Evolutionary conservation across 2,329 filamentous ascomycete genomes (phyloP).

Genomic region (Fusarium sp.): DNA sequence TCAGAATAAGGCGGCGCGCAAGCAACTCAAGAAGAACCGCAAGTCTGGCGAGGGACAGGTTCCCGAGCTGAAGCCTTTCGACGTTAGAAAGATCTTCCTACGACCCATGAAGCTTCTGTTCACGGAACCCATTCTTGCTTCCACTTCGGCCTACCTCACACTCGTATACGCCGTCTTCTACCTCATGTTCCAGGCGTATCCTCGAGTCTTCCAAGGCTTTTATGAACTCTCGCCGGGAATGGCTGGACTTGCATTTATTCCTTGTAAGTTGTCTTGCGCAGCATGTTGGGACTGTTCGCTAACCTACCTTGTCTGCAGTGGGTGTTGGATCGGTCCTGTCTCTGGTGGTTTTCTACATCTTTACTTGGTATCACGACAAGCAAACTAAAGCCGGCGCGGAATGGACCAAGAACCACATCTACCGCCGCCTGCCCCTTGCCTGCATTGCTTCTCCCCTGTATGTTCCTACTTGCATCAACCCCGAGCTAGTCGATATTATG

Average conservation of each 20-base stretch:
- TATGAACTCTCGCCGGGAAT: conserved; percentile 59
- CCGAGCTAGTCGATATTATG: conserved; percentile 18
- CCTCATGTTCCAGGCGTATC: conserved; percentile 63
- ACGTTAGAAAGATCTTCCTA: conserved; percentile 58
- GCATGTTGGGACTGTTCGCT: not conserved
- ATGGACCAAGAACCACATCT: conserved; percentile 48
- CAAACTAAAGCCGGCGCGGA: conserved; percentile 37
- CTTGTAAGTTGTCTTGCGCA: conserved; percentile 48
- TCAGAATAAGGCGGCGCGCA: conserved; percentile 59
- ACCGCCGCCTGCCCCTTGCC: conserved; percentile 52
- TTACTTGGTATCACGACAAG: conserved; percentile 43
- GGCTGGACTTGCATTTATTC: conserved; percentile 59
- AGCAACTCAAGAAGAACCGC: conserved; percentile 55
- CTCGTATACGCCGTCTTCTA: conserved; percentile 64
- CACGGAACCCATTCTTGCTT: conserved; percentile 61
- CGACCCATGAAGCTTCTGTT: conserved; percentile 61
- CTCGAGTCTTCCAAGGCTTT: conserved; percentile 57
- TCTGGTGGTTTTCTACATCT: conserved; percentile 38
- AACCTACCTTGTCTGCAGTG: conserved; percentile 27
- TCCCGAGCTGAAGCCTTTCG: conserved; percentile 49
- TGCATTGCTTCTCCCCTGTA: conserved; percentile 72
- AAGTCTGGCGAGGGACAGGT: conserved; percentile 48
- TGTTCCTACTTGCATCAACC: conserved; percentile 45
- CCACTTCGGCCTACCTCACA: conserved; percentile 60
- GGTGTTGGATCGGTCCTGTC: conserved; percentile 38